Conservation (phyloP, 2,329 filamentous ascomycete genomes). For the Arthrobotrys sphaeroides region DNA sequence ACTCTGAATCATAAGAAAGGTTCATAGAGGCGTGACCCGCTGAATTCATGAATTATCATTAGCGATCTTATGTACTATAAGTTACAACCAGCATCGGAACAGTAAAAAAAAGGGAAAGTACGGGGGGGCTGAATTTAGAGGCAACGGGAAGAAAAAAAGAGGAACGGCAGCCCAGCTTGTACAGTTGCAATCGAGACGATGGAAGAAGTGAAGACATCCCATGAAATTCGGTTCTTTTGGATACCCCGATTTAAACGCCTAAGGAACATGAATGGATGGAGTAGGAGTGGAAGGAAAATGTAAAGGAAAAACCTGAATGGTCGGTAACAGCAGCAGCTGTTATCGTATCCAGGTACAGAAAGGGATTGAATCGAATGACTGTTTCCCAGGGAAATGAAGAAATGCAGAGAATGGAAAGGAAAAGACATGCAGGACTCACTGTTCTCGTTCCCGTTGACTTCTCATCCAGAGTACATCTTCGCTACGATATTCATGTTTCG, state of each 20-base stretch:
- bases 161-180: conserved; percentile 1
- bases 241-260: conserved; percentile 26
- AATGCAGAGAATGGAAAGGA: neutral
- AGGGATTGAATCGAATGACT: neutral
- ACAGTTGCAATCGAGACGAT: neutral
- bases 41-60: too few species aligned
- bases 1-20: too few species aligned
- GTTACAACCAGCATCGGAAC: too few species aligned
- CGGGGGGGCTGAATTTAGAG: neutral
- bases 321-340: too few species aligned
- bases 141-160: neutral
- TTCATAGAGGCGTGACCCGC: too few species aligned
- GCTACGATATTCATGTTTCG: neutral
- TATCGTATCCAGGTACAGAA: conserved; percentile 9
- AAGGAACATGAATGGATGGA: conserved; percentile 19
- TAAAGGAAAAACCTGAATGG: neutral
- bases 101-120: neutral
- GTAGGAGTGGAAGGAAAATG: neutral
- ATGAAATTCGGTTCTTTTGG: conserved; percentile 15
- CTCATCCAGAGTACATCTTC: neutral
- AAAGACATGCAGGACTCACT: neutral
- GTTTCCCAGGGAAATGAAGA: neutral
- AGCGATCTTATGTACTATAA: neutral
- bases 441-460: neutral
- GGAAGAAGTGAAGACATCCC: conserved; percentile 11